Conservation (phyloP, 2,329 filamentous ascomycete genomes). For the Fusarium sambucinum region DNA sequence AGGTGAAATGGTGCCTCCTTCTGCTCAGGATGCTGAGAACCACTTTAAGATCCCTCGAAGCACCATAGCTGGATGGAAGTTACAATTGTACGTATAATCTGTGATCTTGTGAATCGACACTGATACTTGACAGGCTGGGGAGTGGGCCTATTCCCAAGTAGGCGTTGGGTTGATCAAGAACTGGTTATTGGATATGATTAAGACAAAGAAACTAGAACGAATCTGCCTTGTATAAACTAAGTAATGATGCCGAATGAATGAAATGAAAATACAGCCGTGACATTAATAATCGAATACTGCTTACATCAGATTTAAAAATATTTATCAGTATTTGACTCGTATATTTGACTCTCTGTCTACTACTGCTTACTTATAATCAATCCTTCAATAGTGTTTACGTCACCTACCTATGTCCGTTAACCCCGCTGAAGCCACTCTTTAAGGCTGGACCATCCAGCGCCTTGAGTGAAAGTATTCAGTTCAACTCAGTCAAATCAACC, state of each 20-base stretch:
- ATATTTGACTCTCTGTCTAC: background rate
- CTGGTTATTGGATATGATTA: background rate
- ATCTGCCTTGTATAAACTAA: too few species aligned
- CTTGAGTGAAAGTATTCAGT: background rate
- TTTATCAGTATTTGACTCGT: too few species aligned
- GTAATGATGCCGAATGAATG: background rate
- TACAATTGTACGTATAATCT: background rate
- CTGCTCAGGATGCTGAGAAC: constrained; percentile 12
- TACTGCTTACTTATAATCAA: constrained; percentile 16
- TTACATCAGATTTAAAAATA: constrained; percentile 4
- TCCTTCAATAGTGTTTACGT: constrained; percentile 25
- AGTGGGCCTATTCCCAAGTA: constrained; percentile 21
- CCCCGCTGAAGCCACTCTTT: constrained; percentile 29
- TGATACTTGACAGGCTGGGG: constrained; percentile 3
- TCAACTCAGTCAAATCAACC: background rate
- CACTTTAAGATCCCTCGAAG: constrained; percentile 27
- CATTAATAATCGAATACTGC: constrained; percentile 20
- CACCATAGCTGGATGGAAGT: constrained; percentile 28
- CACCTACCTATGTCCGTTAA: constrained; percentile 41
- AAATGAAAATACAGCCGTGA: background rate
- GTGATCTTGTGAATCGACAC: background rate
- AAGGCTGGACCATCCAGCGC: background rate
- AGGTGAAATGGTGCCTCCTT: constrained; percentile 16
- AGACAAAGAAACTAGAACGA: background rate
- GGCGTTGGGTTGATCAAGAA: background rate